Conservation (phyloP, 2,329 filamentous ascomycete species). For the Pseudofabraea citricarpa region DNA sequence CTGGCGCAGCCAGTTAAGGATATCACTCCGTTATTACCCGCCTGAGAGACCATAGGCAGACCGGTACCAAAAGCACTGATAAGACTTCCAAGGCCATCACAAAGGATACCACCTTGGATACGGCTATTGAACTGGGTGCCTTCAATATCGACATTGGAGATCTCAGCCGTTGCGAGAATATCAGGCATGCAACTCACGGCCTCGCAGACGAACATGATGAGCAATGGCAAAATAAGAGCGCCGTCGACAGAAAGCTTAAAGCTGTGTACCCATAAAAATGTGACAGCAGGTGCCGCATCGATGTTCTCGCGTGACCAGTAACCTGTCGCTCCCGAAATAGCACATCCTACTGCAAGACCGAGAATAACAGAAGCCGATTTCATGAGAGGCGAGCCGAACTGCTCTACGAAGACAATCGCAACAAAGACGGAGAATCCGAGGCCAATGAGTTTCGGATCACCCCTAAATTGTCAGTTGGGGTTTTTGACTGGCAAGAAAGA, state of each 20-base stretch:
- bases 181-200: constrained; percentile 55
- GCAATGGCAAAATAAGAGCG: constrained; percentile 58
- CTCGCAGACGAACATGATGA: constrained; percentile 64
- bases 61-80: constrained; percentile 61
- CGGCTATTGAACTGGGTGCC: constrained; percentile 61
- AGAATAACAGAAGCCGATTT: constrained; percentile 63
- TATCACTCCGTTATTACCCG: constrained; percentile 67
- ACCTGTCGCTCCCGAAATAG: constrained; percentile 60
- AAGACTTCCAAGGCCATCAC: constrained; percentile 62
- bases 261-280: constrained; percentile 68
- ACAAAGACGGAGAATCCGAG: constrained; percentile 64
- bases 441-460: constrained; percentile 62
- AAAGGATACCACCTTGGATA: constrained; percentile 64
- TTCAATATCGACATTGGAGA: constrained; percentile 47
- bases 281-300: constrained; percentile 53
- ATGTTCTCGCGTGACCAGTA: constrained; percentile 60
- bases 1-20: constrained; percentile 64
- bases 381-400: constrained; percentile 67
- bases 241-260: constrained; percentile 63
- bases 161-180: constrained; percentile 54
- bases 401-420: constrained; percentile 62
- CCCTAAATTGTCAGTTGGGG: constrained; percentile 21
- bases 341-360: constrained; percentile 61
- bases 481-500: too few species aligned
- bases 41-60: constrained; percentile 63